phyloP scores from a whole-genome alignment of 768 basidiomycete species.

The Dacryopinax primogenitus region DNA sequence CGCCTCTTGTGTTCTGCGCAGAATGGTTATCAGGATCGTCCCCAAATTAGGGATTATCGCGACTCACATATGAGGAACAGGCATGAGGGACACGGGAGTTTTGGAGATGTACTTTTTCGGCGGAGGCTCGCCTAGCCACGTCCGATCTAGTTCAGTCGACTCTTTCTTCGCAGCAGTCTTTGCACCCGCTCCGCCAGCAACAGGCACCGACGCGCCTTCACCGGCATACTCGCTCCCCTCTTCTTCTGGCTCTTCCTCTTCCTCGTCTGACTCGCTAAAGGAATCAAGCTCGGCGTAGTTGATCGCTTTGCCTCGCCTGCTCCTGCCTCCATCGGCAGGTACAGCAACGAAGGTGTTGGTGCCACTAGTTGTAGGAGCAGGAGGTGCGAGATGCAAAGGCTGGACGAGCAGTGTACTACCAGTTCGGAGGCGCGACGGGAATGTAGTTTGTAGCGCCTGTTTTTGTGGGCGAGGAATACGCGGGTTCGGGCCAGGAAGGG shows the following conservation, averaged over 20 bases:
- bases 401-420: constrained; percentile 85
- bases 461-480: background rate
- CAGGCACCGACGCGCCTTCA: constrained; percentile 28
- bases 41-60: background rate
- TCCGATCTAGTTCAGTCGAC: constrained; percentile 59
- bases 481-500: background rate
- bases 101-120: constrained; percentile 64
- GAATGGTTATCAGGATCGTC: constrained; percentile 8
- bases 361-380: constrained; percentile 21
- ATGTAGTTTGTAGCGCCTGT: constrained; percentile 72
- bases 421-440: constrained; percentile 79
- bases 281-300: constrained; percentile 83
- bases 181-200: constrained; percentile 43
- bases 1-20: constrained; percentile 41
- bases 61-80: constrained; percentile 64
- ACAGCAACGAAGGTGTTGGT: constrained; percentile 18
- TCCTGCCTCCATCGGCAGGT: constrained; percentile 30
- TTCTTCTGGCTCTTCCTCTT: constrained; percentile 59
- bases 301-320: constrained; percentile 52
- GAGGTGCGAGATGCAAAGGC: constrained; percentile 44
- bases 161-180: constrained; percentile 24
- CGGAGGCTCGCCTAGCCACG: constrained; percentile 76
- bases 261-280: constrained; percentile 39
- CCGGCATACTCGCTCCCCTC: constrained; percentile 58
- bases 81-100: constrained; percentile 43